phyloP scores from a whole-genome alignment of 495 filamentous ascomycete genomes.

The Barbatosphaeria neglecta region DNA sequence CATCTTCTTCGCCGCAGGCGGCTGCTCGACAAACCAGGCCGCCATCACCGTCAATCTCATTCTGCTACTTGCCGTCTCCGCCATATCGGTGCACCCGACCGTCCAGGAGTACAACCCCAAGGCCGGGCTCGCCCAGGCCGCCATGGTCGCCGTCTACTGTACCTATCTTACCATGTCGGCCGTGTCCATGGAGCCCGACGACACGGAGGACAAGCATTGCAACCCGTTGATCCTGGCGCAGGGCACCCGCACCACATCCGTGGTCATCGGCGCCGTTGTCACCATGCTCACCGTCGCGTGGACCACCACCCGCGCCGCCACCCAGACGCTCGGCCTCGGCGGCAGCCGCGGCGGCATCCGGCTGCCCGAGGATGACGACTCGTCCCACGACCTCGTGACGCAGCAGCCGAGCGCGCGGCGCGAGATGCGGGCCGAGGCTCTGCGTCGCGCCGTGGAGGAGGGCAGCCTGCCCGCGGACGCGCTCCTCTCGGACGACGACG shows the following conservation, averaged over 20 bases:
- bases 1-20: constrained; percentile 77
- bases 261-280: constrained; percentile 84
- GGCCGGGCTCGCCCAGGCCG: constrained; percentile 88
- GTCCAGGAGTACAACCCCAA: constrained; percentile 88
- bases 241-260: constrained; percentile 78
- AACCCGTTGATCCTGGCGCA: constrained; percentile 85
- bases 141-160: constrained; percentile 96
- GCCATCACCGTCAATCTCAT: constrained; percentile 71
- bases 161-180: constrained; percentile 97
- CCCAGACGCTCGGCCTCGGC: constrained; percentile 77
- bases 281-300: constrained; percentile 97
- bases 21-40: constrained; percentile 90
- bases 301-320: constrained; percentile 92
- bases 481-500: constrained; percentile 67
- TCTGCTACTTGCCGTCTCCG: constrained; percentile 68
- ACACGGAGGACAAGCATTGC: constrained; percentile 62
- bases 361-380: constrained; percentile 49
- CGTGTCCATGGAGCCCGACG: constrained; percentile 94
- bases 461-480: constrained; percentile 87
- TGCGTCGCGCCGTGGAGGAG: constrained; percentile 83
- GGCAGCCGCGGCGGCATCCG: constrained; percentile 47
- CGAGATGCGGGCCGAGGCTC: constrained; percentile 84
- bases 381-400: constrained; percentile 78
- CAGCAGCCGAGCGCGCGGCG: constrained; percentile 70
- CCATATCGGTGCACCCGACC: constrained; percentile 76